Evolutionary conservation across 31 red algal species (phyloP).

Genomic region (Asparagopsis taxiformis): DNA sequence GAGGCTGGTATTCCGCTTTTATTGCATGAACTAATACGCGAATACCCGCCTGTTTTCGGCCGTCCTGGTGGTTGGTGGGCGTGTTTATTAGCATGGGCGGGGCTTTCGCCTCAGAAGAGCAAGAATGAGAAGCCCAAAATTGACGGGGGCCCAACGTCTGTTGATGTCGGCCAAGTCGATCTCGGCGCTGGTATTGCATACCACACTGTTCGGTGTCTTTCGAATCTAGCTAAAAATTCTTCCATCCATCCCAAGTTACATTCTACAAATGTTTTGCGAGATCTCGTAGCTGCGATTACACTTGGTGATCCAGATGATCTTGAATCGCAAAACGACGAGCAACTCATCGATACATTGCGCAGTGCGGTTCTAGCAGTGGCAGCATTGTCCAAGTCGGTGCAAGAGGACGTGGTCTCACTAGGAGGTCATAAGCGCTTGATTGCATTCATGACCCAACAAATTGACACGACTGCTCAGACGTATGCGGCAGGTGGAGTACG

Average conservation of each 20-base stretch:
- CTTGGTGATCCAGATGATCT: background rate
- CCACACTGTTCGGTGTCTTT: slow-evolving; percentile 51
- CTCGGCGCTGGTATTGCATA: slow-evolving; percentile 48
- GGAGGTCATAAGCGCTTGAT: slow-evolving; percentile 51
- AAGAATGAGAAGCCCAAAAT: slow-evolving; percentile 7
- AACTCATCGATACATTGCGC: slow-evolving; percentile 28
- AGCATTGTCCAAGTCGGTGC: slow-evolving; percentile 54
- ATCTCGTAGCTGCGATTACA: slow-evolving; percentile 14
- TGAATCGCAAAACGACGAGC: slow-evolving; percentile 18
- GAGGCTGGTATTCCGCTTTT: slow-evolving; percentile 15
- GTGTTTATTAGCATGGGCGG: no score
- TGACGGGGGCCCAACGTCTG: slow-evolving; percentile 20
- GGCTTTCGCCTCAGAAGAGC: background rate
- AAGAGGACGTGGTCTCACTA: slow-evolving; percentile 19
- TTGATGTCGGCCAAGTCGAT: slow-evolving; percentile 9
- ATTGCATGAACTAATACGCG: slow-evolving; percentile 19
- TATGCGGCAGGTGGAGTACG: slow-evolving; percentile 65
- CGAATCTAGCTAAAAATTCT: slow-evolving; percentile 53
- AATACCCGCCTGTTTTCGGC: slow-evolving; percentile 16
- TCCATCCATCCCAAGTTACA: slow-evolving; percentile 32
- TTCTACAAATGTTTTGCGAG: slow-evolving; percentile 21
- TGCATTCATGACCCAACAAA: slow-evolving; percentile 14
- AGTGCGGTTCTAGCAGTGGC: slow-evolving; percentile 46
- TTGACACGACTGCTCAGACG: slow-evolving; percentile 45
- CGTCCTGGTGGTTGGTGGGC: slow-evolving; percentile 8